Evolutionary conservation across 805 yeast genomes (phyloP).

Genomic region (Candida ponderosae): DNA sequence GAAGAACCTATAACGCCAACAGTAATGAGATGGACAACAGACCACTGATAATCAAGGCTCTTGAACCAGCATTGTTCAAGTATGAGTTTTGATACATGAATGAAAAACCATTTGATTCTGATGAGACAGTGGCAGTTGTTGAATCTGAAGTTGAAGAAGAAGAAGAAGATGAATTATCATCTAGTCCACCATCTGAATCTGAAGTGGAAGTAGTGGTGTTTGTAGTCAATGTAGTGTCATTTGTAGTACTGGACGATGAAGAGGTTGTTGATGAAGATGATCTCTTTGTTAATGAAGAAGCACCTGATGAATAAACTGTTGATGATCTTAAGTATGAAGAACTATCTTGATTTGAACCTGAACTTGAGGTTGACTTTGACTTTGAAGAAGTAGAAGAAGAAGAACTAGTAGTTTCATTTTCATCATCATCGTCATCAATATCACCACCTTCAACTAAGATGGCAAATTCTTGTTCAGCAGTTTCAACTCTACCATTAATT

Average conservation of each 20-base stretch:
- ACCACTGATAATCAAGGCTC: constrained; percentile 1
- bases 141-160: constrained; percentile 11
- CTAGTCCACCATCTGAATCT: constrained; percentile 4
- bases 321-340: constrained; percentile 5
- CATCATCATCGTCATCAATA: constrained; percentile 17
- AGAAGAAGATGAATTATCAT: constrained; percentile 4
- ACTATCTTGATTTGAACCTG: background rate
- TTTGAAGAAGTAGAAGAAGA: constrained; percentile 5
- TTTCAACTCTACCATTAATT: constrained; percentile 48
- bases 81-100: background rate
- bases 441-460: constrained; percentile 26
- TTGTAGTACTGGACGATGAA: constrained; percentile 5
- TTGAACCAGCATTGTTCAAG: constrained; percentile 4
- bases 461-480: constrained; percentile 37
- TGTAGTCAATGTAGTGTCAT: background rate
- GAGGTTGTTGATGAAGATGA: constrained; percentile 6
- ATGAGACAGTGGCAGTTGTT: constrained; percentile 7
- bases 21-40: constrained; percentile 3
- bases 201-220: background rate
- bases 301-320: constrained; percentile 2
- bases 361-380: background rate
- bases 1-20: constrained; percentile 1
- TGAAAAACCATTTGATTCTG: constrained; percentile 3
- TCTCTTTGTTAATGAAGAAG: background rate
- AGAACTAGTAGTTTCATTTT: constrained; percentile 9